Evolutionary conservation across 164 flowering plant species (phyloP).

Genomic region (Macadamia tetraphylla): DNA sequence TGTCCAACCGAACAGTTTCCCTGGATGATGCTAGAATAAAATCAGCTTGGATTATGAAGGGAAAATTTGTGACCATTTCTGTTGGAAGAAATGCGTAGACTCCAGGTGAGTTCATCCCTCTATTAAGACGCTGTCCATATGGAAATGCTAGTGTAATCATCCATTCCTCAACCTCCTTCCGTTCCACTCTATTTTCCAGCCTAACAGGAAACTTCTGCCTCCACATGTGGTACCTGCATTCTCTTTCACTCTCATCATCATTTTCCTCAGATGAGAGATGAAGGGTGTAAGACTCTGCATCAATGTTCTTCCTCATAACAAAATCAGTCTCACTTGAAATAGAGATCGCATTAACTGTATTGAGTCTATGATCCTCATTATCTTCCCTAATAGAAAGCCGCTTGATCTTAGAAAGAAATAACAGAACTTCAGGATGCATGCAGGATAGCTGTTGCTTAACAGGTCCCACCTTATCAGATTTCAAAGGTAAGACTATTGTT

Average conservation of each 20-base stretch:
- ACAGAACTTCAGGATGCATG: constrained; percentile 56
- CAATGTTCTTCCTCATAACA: constrained; percentile 41
- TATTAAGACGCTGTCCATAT: constrained; percentile 31
- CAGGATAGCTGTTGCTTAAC: constrained; percentile 57
- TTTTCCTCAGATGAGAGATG: constrained; percentile 41
- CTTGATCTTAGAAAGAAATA: constrained; percentile 60
- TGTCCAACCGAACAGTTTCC: constrained; percentile 41
- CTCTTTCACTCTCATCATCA: constrained; percentile 8
- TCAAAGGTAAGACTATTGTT: constrained; percentile 46
- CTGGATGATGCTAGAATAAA: constrained; percentile 52
- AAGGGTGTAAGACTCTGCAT: constrained; percentile 62
- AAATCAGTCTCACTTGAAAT: constrained; percentile 48
- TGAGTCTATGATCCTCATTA: constrained; percentile 29
- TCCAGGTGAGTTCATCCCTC: constrained; percentile 41
- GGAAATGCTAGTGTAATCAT: constrained; percentile 59
- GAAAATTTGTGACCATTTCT: constrained; percentile 59
- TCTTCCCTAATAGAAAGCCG: constrained; percentile 45
- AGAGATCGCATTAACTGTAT: constrained; percentile 40
- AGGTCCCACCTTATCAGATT: constrained; percentile 48
- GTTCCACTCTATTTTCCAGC: constrained; percentile 33
- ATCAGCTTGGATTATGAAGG: constrained; percentile 47
- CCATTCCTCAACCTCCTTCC: constrained; percentile 47
- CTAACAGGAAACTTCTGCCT: constrained; percentile 55
- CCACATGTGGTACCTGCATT: constrained; percentile 63
- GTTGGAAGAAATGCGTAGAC: constrained; percentile 62